A percentile compares a stretch with the other conserved stretches of the same genome.
Conservation (phyloP, 306 rosid genomes). For the Phaseolus lunatus region DNA sequence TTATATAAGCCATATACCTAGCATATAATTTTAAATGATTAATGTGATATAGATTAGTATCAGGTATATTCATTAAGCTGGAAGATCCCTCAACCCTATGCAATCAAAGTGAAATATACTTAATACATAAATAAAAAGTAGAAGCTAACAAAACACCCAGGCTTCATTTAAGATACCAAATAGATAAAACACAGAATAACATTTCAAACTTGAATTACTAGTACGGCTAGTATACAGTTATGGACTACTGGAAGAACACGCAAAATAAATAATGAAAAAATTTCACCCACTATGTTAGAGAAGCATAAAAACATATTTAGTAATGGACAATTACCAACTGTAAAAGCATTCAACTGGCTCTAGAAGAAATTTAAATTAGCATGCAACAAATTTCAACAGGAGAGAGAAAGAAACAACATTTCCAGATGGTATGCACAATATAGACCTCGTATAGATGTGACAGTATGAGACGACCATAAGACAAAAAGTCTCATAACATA, state of each 20-base stretch:
- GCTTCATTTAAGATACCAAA: background rate
- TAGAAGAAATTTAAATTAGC: background rate
- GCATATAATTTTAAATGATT: slow-evolving; percentile 40
- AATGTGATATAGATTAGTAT: slow-evolving; percentile 34
- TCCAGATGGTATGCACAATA: slow-evolving; percentile 1
- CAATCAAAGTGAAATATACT: too few relatives aligned
- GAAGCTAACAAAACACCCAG: background rate
- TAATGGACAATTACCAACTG: background rate
- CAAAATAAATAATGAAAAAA: slow-evolving; percentile 1
- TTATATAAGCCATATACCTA: slow-evolving; percentile 99
- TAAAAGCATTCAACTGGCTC: background rate
- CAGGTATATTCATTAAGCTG: slow-evolving; percentile 9
- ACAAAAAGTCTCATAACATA: background rate
- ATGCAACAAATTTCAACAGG: background rate
- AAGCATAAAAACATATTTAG: background rate
- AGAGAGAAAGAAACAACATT: background rate
- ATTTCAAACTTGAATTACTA: too few relatives aligned
- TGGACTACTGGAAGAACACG: background rate
- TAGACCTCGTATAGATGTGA: background rate
- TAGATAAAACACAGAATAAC: slow-evolving; percentile 14
- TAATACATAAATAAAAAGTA: background rate
- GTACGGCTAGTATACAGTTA: too few relatives aligned
- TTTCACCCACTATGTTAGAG: background rate
- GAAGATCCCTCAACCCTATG: too few relatives aligned
- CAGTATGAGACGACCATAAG: background rate